Conservation (phyloP, 208 protist species). For the Zelonia costaricensis region DNA sequence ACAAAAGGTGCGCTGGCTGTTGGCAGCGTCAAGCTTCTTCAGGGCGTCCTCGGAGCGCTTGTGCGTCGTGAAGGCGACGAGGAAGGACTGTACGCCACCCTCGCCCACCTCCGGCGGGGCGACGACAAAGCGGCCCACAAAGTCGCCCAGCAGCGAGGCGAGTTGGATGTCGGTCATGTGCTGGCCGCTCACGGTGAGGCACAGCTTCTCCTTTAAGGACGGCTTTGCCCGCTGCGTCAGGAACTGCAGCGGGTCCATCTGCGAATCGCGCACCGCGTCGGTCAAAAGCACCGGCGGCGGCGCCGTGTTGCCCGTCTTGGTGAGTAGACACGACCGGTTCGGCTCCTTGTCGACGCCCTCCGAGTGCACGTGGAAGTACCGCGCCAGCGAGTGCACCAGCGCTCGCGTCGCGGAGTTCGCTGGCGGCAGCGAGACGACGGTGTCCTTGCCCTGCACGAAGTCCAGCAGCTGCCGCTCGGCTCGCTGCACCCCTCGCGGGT, state of each 20-base stretch:
- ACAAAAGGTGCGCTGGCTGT: slow-evolving; percentile 12
- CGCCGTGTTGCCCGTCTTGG: slow-evolving; percentile 37
- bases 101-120: slow-evolving; percentile 33
- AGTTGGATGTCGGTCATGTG: slow-evolving; percentile 38
- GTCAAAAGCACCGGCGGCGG: slow-evolving; percentile 41
- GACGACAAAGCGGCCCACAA: slow-evolving; percentile 48
- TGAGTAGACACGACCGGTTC: slow-evolving; percentile 54
- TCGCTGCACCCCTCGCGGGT: slow-evolving; percentile 26
- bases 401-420: slow-evolving; percentile 41
- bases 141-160: slow-evolving; percentile 35
- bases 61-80: slow-evolving; percentile 29
- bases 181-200: slow-evolving; percentile 35
- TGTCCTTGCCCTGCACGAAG: slow-evolving; percentile 40
- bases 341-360: slow-evolving; percentile 56
- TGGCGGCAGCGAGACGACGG: slow-evolving; percentile 44
- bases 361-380: slow-evolving; percentile 61
- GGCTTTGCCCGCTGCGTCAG: slow-evolving; percentile 24
- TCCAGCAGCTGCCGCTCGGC: slow-evolving; percentile 43
- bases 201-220: slow-evolving; percentile 28
- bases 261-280: slow-evolving; percentile 23
- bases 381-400: slow-evolving; percentile 55
- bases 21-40: slow-evolving; percentile 25
- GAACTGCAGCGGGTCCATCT: slow-evolving; percentile 34
- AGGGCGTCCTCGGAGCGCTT: slow-evolving; percentile 26
- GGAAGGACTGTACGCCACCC: slow-evolving; percentile 20